These are phyloP conservation scores for Diplodia intermedia DNA, from an alignment of 2,329 filamentous ascomycete species.

Conservation along the genomic window DNA sequence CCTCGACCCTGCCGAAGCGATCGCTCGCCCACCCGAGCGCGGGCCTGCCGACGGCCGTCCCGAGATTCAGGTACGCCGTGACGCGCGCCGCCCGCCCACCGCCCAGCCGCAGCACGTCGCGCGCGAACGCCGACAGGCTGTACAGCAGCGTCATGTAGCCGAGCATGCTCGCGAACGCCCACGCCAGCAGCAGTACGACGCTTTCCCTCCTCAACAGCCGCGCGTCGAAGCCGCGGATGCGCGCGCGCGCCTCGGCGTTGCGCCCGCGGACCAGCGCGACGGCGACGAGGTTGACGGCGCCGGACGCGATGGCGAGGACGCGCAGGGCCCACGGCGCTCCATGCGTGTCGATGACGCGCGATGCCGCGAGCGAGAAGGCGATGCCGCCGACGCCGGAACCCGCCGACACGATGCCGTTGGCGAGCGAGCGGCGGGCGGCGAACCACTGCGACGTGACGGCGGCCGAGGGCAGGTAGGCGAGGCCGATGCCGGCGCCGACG, in stretches of 20 bases:
- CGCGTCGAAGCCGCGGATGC: background rate
- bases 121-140: conserved; percentile 56
- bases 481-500: conserved; percentile 48
- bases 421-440: conserved; percentile 42
- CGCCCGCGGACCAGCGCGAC: conserved; percentile 38
- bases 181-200: conserved; percentile 49
- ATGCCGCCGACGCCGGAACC: conserved; percentile 48
- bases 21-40: conserved; percentile 56
- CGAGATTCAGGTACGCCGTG: conserved; percentile 56
- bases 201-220: conserved; percentile 39
- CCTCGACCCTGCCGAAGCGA: conserved; percentile 52
- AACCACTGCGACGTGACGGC: conserved; percentile 51
- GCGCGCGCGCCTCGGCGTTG: background rate
- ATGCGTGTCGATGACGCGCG: conserved; percentile 46
- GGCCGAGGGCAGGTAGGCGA: conserved; percentile 46
- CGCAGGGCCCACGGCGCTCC: conserved; percentile 52
- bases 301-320: conserved; percentile 46
- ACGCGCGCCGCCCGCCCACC: conserved; percentile 50
- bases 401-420: conserved; percentile 46
- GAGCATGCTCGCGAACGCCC: conserved; percentile 55
- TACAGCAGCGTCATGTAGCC: conserved; percentile 58
- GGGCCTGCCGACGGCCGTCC: conserved; percentile 56
- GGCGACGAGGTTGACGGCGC: conserved; percentile 43
- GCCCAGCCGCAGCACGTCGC: conserved; percentile 50
- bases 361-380: conserved; percentile 38